Evolutionary conservation across 2,329 filamentous ascomycete species (phyloP).

Genomic region (Arachnopeziza araneosa): DNA sequence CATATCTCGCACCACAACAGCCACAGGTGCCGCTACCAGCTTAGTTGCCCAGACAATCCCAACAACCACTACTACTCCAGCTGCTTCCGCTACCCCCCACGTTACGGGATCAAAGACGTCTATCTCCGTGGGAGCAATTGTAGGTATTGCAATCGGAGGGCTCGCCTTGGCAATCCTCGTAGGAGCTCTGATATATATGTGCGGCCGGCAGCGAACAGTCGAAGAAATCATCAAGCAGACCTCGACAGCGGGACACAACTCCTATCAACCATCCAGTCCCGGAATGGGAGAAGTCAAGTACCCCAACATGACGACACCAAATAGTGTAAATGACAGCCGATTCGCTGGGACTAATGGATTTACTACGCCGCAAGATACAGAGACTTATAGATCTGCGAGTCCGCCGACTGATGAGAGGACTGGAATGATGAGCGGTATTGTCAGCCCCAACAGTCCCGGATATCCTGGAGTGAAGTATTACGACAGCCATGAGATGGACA

Average conservation of each 20-base stretch:
- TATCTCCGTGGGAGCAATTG: conserved; percentile 45
- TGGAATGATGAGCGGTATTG: conserved; percentile 11
- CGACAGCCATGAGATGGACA: conserved; percentile 14
- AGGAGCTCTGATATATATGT: conserved; percentile 43
- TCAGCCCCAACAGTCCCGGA: conserved; percentile 8
- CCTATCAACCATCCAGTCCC: conserved; percentile 16
- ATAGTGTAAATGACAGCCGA: background rate
- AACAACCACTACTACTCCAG: conserved; percentile 1
- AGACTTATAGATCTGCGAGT: conserved; percentile 15
- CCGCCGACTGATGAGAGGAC: conserved; percentile 16
- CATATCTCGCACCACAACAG: conserved; percentile 18
- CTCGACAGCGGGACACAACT: conserved; percentile 8
- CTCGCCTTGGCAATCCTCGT: conserved; percentile 36
- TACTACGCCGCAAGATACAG: conserved; percentile 1
- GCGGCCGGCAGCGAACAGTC: conserved; percentile 31
- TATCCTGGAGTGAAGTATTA: conserved; percentile 10
- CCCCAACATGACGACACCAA: conserved; percentile 19
- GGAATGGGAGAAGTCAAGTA: conserved; percentile 20
- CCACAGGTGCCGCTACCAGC: background rate
- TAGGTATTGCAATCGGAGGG: conserved; percentile 51
- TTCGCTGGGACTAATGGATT: conserved; percentile 1
- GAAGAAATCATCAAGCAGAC: conserved; percentile 12
- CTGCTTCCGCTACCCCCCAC: background rate
- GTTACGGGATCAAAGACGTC: background rate
- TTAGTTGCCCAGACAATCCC: conserved; percentile 7